Evolutionary conservation across 2,329 filamentous ascomycete species (phyloP), one percentile per base, ranked within the genome.

Genomic region (Phoma sp.): DNA sequence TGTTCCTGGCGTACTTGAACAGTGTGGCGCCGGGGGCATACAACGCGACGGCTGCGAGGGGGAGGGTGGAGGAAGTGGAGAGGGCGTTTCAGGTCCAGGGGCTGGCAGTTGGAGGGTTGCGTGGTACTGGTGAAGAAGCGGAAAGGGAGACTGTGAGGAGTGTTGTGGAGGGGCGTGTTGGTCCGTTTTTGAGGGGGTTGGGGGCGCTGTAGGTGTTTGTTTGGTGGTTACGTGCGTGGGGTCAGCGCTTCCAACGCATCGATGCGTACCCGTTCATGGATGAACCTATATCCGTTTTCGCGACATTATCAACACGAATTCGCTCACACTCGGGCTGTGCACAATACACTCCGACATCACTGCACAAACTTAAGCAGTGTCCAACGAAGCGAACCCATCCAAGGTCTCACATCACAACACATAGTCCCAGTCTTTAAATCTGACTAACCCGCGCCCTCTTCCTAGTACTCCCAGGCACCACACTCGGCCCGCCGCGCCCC

Each of bases 1-100:
- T 74, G 27, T 83, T 83, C 59, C 58, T 80, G 9, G 64, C 76
- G 17, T 80, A 78, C 57, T 63, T 80, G 48, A 43, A 61, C 1
- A 57, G 49, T 12, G 53, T 53, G 36, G 21, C 25, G 39, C 50
- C 48, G 12, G 43, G 25, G 6, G 48, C 22, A 35, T 67, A 67
- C 43, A 51, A 60, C 19, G 32, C 45, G 22, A 31, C 0, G 3
- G 57, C 6, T 6, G 63, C 57, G 47, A 54, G 63, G 52, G 43
- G 13, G 48, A 17, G 36, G 25, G 52, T 67, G 1, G 17, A 49
- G 40, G 49, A 13, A 3, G 59, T 64, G 27, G 60, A 62, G 53
- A 17, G 7, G 12, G 52, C n/a, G 40, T 64, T 67, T 40, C 59
- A 62, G 53, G 17, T 17, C 17, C 17, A 17, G 17, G 17, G 17